A percentile compares a stretch with the other conserved stretches of the same genome.
These are phyloP conservation scores for Hanseniaspora gamundiae DNA, from an alignment of 1,139 yeast genomes.

Conservation along the genomic window DNA sequence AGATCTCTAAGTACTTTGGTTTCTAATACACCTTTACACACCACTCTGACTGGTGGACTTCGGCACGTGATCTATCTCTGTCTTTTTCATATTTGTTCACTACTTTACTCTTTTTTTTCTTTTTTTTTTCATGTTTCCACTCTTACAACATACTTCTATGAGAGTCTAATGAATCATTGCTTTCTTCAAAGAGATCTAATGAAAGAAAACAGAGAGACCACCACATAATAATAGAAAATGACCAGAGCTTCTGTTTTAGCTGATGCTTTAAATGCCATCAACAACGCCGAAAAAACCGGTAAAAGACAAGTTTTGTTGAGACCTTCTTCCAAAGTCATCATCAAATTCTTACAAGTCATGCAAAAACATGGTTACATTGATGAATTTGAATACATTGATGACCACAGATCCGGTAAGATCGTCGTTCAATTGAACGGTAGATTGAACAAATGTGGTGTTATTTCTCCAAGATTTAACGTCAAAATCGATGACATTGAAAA, in stretches of 20 bases:
- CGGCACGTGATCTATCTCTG: too few relatives aligned
- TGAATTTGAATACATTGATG: slow-evolving; percentile 96
- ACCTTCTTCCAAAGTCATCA: slow-evolving; percentile 97
- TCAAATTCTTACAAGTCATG: slow-evolving; percentile 94
- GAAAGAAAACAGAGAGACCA: neutral
- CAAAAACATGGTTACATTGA: slow-evolving; percentile 99
- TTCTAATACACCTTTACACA: too few relatives aligned
- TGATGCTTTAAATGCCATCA: slow-evolving; percentile 95
- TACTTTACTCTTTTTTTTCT: too few relatives aligned
- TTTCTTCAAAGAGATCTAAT: neutral
- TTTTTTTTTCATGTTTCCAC: too few relatives aligned
- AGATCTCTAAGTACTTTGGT: too few relatives aligned
- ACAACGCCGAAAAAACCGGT: slow-evolving; percentile 99
- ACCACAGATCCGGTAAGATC: slow-evolving; percentile 97
- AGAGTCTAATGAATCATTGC: too few relatives aligned
- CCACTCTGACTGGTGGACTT: too few relatives aligned
- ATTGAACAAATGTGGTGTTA: slow-evolving; percentile 97
- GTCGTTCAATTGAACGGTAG: slow-evolving; percentile 96
- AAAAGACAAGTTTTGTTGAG: slow-evolving; percentile 98
- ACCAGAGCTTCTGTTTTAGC: slow-evolving; percentile 98
- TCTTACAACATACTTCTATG: too few relatives aligned
- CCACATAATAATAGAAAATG: slow-evolving; percentile 36
- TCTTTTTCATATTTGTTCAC: too few relatives aligned
- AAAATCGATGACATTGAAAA: slow-evolving; percentile 88
- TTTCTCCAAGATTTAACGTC: slow-evolving; percentile 96